A percentile compares a stretch with the other conserved stretches of the same genome.
phyloP scores from a whole-genome alignment of 2,329 filamentous ascomycete species.

The Talaromyces amestolkiae region DNA sequence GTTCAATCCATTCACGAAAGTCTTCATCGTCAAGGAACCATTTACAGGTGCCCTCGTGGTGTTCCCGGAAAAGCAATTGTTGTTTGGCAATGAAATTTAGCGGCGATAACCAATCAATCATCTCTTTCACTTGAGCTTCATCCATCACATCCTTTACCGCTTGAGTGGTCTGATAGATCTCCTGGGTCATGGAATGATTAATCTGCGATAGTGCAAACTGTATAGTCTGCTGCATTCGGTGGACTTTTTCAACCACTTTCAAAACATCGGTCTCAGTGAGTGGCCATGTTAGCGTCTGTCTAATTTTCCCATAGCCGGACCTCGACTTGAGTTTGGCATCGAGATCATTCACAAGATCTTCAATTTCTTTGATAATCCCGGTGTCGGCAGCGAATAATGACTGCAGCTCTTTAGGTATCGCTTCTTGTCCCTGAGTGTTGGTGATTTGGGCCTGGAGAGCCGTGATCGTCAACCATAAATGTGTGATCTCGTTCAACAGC shows the following conservation, averaged over 20 bases:
- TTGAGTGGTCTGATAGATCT: not conserved
- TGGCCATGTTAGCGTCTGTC: conserved; percentile 1
- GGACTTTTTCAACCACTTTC: conserved; percentile 4
- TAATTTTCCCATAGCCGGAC: conserved; percentile 6
- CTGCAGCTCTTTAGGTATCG: not conserved
- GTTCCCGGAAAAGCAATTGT: conserved; percentile 1
- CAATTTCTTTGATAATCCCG: conserved; percentile 1
- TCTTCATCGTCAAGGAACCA: conserved; percentile 3
- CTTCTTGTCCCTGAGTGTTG: conserved; percentile 1
- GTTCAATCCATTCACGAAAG: conserved; percentile 2
- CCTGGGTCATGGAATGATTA: conserved; percentile 2
- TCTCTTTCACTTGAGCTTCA: conserved; percentile 1
- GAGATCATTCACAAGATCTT: not conserved
- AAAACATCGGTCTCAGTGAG: not conserved
- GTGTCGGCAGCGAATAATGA: conserved; percentile 1
- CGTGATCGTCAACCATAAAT: not conserved
- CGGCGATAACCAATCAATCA: conserved; percentile 3
- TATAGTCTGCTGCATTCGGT: conserved; percentile 8
- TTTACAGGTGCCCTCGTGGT: conserved; percentile 7
- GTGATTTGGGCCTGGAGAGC: not conserved
- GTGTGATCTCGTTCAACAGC: conserved; percentile 1
- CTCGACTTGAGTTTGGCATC: not conserved
- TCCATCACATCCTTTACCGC: not conserved
- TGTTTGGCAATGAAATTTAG: conserved; percentile 3
- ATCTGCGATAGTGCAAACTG: conserved; percentile 4